Conservation (phyloP, 2,329 filamentous ascomycete genomes). For the Colletotrichum aenigma region DNA sequence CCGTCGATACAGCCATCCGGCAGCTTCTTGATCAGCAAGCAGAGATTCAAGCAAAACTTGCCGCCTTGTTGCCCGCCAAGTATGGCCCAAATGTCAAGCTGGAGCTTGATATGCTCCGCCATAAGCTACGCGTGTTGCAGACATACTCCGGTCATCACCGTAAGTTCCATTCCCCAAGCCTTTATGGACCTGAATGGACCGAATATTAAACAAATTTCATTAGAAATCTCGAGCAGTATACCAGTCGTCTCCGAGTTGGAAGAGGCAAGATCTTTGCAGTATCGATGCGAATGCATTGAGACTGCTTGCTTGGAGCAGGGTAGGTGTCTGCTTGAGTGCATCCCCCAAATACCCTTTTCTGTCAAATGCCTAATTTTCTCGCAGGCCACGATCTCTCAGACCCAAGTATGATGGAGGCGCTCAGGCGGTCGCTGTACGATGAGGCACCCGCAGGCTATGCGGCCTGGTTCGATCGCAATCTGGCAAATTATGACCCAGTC, state of each 20-base stretch:
- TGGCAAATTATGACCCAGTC: conserved; percentile 52
- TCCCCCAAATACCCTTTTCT: neutral
- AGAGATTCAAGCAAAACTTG: conserved; percentile 56
- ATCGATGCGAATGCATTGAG: conserved; percentile 64
- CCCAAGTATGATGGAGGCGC: conserved; percentile 39
- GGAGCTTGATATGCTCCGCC: conserved; percentile 60
- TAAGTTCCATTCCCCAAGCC: conserved; percentile 36
- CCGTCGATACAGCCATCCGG: conserved; percentile 48
- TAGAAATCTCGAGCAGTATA: conserved; percentile 43
- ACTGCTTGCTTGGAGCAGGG: conserved; percentile 53
- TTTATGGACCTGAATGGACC: neutral
- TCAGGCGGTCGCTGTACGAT: conserved; percentile 39
- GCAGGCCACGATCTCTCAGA: conserved; percentile 49
- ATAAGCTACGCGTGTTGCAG: conserved; percentile 57
- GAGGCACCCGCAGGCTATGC: conserved; percentile 52
- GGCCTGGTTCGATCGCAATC: conserved; percentile 58
- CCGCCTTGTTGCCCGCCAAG: conserved; percentile 50
- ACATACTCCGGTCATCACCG: conserved; percentile 53
- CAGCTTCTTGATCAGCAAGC: conserved; percentile 56
- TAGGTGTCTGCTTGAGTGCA: conserved; percentile 29
- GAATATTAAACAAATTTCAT: neutral
- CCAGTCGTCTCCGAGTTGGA: conserved; percentile 58
- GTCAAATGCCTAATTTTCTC: neutral
- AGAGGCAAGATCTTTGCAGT: conserved; percentile 61
- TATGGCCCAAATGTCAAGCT: conserved; percentile 51